Evolutionary conservation across 2,329 filamentous ascomycete genomes (phyloP), one percentile per base, ranked within the genome.

Genomic region (Fusarium multiceps): DNA sequence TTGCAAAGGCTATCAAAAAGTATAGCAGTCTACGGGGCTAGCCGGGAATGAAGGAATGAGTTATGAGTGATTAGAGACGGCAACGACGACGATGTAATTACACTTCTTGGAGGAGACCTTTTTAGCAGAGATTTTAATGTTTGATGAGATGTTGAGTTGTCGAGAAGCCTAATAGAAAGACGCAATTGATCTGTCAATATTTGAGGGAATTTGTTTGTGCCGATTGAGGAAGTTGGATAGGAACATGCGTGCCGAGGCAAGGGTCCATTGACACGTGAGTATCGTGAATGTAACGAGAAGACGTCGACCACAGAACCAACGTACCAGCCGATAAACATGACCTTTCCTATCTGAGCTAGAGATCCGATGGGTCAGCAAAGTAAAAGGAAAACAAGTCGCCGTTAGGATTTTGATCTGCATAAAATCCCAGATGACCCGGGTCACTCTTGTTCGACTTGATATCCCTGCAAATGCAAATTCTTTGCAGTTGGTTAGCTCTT

Each of bases 1-100:
- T 86, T 69, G 72, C 74, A 11, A 56, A 74, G 43, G 82, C 80
- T 10, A 79, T 84, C 48, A 72, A 73, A 34, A 71, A 63, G 11
- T 82, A 79, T 48, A 65, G 72, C 25, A 58, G 43, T 25, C 23
- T 57, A 55, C 61, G 68, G 23, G 59, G 62, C n/a, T 71, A 65
- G 27, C 5, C 21, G 21, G 21, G 21, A 23, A 23, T 23, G 54
- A 67, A 12, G 48, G 34, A 53, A 68, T 30, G 53, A 68, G 57
- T 53, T 46, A 71, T 37, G 53, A 67, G 43, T 30, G 18, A 63
- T 41, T 59, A 32, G 43, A 43, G 21, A 43, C 34, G 34, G 34
- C 20, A 28, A 57, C 23, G 34, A 51, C 51, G 58, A 59, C 63
- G 63, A 66, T 51, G 27, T 43, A 48, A 45, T 56, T 71, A 71